Conservation (phyloP, 2,329 filamentous ascomycete species). For the Claviceps paspali region DNA sequence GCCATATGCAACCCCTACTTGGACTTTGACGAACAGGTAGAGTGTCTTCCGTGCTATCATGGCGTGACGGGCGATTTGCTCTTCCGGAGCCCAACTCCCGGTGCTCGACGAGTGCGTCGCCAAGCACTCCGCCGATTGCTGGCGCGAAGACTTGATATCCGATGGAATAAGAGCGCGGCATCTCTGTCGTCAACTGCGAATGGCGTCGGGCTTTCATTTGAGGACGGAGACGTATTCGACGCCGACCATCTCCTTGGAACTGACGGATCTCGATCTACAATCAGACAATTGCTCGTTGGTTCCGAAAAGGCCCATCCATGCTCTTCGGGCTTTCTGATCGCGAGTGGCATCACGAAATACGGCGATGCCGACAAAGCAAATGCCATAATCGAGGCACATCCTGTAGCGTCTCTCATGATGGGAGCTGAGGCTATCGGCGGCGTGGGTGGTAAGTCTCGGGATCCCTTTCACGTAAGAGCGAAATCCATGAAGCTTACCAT, state of each 20-base stretch:
- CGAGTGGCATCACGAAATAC: constrained; percentile 14
- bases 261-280: constrained; percentile 17
- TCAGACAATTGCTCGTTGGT: constrained; percentile 17
- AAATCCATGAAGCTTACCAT: neutral
- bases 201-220: constrained; percentile 13
- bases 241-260: constrained; percentile 14
- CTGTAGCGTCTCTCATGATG: constrained; percentile 17
- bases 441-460: constrained; percentile 14
- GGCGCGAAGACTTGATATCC: constrained; percentile 16
- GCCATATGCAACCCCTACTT: constrained; percentile 21
- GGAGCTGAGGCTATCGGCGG: constrained; percentile 14
- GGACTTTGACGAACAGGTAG: constrained; percentile 15
- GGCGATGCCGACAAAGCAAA: constrained; percentile 13
- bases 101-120: constrained; percentile 19
- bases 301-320: constrained; percentile 9
- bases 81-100: constrained; percentile 18
- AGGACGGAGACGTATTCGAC: constrained; percentile 8
- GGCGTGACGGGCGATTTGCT: constrained; percentile 21
- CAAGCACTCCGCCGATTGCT: constrained; percentile 18
- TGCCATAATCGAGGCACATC: constrained; percentile 14
- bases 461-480: too few relatives aligned
- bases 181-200: constrained; percentile 2
- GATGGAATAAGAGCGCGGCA: constrained; percentile 14
- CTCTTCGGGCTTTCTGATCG: constrained; percentile 16
- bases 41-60: constrained; percentile 18